phyloP scores from a whole-genome alignment of 306 rosid genomes.

The Nissolia schottii region DNA sequence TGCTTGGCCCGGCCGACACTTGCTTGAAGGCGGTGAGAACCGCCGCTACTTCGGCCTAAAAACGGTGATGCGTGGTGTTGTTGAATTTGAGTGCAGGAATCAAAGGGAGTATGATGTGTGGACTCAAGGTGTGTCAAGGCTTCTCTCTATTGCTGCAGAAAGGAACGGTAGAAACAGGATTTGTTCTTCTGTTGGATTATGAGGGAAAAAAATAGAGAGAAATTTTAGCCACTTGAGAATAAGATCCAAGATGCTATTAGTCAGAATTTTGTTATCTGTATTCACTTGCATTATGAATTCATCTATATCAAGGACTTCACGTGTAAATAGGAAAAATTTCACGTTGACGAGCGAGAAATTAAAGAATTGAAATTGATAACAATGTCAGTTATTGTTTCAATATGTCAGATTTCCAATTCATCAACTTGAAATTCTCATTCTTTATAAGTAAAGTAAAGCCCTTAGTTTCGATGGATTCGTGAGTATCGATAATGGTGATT shows the following conservation, averaged over 20 bases:
- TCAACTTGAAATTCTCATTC: too few species aligned
- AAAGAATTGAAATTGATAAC: too few species aligned
- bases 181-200: slow-evolving; percentile 13
- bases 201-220: background rate
- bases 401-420: too few species aligned
- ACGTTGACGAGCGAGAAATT: too few species aligned
- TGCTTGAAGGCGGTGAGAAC: slow-evolving; percentile 83
- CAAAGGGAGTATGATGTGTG: slow-evolving; percentile 87
- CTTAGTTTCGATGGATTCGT: too few species aligned
- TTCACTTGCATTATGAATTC: too few species aligned
- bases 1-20: slow-evolving; percentile 98
- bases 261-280: too few species aligned
- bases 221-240: slow-evolving; percentile 25
- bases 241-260: background rate
- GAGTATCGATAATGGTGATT: too few species aligned
- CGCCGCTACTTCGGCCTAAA: slow-evolving; percentile 91
- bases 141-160: slow-evolving; percentile 66
- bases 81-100: slow-evolving; percentile 86
- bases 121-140: slow-evolving; percentile 94
- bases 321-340: too few species aligned
- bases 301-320: too few species aligned
- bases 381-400: too few species aligned
- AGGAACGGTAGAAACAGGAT: slow-evolving; percentile 50
- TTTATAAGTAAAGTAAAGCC: too few species aligned
- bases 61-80: slow-evolving; percentile 70